Conservation (phyloP, 371 early-diverging fungal genomes). For the Mortierella sp. region DNA sequence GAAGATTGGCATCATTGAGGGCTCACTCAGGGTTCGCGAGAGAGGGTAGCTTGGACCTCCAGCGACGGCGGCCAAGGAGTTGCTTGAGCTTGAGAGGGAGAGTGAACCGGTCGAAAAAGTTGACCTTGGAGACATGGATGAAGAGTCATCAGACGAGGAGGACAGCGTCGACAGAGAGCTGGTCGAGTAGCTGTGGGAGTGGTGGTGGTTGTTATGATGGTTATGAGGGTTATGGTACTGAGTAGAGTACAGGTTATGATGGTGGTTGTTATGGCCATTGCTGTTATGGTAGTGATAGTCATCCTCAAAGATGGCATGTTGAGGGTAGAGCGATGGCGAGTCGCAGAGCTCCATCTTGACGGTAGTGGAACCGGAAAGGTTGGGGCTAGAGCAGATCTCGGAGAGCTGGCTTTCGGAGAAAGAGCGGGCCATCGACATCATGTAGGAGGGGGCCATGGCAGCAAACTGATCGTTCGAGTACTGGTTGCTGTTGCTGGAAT, state of each 20-base stretch:
- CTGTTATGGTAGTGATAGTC: conserved; percentile 24
- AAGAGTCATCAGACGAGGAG: conserved; percentile 19
- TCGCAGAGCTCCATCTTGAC: conserved; percentile 35
- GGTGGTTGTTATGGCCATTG: conserved; percentile 11
- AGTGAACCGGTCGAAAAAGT: conserved; percentile 28
- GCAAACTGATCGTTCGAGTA: conserved; percentile 45
- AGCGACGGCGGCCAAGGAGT: conserved; percentile 2
- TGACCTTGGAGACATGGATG: conserved; percentile 50
- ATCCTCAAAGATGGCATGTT: conserved; percentile 29
- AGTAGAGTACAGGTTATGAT: conserved; percentile 16
- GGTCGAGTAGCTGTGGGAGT: conserved; percentile 47
- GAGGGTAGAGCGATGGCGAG: conserved; percentile 36
- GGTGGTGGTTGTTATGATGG: conserved; percentile 23
- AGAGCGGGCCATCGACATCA: conserved; percentile 53
- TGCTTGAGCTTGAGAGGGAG: conserved; percentile 29
- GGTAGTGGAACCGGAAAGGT: conserved; percentile 7
- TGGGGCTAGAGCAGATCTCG: conserved; percentile 21
- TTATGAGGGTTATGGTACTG: conserved; percentile 11
- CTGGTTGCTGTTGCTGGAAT: conserved; percentile 21
- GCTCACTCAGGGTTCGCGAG: conserved; percentile 48
- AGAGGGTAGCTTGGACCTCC: conserved; percentile 31
- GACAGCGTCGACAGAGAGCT: conserved; percentile 45
- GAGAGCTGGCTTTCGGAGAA: conserved; percentile 46
- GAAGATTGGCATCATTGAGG: conserved; percentile 26
- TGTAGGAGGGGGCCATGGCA: conserved; percentile 33